Conservation (phyloP, 2,329 filamentous ascomycete genomes). For the Beauveria australis region DNA sequence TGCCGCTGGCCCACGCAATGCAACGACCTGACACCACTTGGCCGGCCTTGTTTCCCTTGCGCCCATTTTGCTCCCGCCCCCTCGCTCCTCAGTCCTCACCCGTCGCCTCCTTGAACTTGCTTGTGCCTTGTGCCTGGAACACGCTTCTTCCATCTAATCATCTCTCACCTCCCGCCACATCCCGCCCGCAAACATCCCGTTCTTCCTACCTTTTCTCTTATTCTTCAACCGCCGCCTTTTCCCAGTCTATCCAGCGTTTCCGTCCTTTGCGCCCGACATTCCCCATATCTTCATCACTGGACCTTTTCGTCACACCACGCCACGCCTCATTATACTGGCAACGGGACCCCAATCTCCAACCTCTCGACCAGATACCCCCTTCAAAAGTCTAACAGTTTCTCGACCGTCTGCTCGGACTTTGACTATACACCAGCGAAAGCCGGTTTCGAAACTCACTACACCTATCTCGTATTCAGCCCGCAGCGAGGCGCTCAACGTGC, state of each 20-base stretch:
- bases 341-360: background rate
- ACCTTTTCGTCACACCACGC: background rate
- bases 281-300: background rate
- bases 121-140: background rate
- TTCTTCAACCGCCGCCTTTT: background rate
- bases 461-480: background rate
- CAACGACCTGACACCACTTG: constrained; percentile 1
- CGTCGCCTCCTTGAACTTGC: background rate
- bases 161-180: background rate
- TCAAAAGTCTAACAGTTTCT: background rate
- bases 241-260: background rate
- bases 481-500: background rate
- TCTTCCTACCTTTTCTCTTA: background rate
- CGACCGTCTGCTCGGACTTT: background rate
- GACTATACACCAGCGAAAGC: background rate
- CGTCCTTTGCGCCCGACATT: background rate
- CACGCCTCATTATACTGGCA: background rate
- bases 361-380: background rate
- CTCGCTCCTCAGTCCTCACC: too few species aligned
- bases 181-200: background rate
- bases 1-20: background rate
- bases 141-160: background rate
- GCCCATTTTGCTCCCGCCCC: background rate
- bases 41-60: background rate
- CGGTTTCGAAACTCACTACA: background rate